These are phyloP conservation scores for Cadophora luteo-olivacea DNA, from an alignment of 2,329 filamentous ascomycete genomes.

Conservation along the genomic window DNA sequence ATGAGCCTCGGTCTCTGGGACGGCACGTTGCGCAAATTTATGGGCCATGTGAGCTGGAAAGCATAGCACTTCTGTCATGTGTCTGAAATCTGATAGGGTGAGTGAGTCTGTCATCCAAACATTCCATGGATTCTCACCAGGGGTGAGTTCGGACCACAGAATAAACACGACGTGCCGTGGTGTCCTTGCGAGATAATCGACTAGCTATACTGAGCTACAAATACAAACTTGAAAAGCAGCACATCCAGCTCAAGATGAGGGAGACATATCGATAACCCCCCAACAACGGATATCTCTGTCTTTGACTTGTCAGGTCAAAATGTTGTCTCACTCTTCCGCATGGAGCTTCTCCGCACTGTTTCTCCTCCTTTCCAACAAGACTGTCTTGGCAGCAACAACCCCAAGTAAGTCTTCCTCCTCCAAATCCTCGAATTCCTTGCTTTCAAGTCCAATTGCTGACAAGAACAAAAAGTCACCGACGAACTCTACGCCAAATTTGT, in stretches of 20 bases:
- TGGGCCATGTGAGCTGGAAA: background rate
- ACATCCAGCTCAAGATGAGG: too few species aligned
- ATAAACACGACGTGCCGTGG: too few species aligned
- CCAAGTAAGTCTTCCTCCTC: background rate
- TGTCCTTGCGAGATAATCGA: too few species aligned
- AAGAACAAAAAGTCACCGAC: background rate
- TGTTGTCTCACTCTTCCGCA: background rate
- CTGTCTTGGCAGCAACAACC: background rate
- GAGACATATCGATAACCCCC: too few species aligned
- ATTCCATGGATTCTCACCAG: background rate
- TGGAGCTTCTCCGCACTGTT: background rate
- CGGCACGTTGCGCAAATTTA: background rate
- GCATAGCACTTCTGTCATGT: background rate
- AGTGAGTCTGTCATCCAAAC: background rate
- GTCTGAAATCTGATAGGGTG: background rate
- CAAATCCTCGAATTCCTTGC: too few species aligned
- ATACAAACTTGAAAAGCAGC: too few species aligned
- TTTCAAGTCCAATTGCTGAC: background rate
- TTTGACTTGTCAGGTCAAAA: background rate
- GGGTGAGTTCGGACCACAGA: background rate
- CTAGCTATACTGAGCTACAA: too few species aligned
- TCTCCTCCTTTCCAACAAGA: background rate
- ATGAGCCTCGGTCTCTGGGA: background rate
- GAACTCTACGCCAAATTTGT: background rate
- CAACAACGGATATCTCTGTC: too few species aligned